phyloP scores from a whole-genome alignment of 2,329 filamentous ascomycete species.

The Fusarium nematophilum region DNA sequence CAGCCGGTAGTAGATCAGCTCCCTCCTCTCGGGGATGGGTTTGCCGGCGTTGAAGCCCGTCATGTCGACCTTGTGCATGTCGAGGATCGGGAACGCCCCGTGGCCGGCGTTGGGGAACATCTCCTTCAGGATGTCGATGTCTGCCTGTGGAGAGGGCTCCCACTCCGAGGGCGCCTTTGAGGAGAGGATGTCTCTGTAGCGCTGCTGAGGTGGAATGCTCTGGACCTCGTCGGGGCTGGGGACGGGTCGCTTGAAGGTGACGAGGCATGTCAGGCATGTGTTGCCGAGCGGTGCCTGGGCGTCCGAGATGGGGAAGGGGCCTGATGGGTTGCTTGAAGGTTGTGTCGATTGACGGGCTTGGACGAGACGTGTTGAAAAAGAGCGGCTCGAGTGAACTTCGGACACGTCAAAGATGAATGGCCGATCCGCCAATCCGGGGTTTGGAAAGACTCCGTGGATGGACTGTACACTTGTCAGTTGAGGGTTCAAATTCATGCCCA shows the following conservation, averaged over 20 bases:
- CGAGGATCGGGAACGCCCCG: slow-evolving; percentile 61
- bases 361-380: slow-evolving; percentile 62
- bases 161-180: slow-evolving; percentile 54
- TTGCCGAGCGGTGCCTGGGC: slow-evolving; percentile 52
- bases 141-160: slow-evolving; percentile 58
- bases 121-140: slow-evolving; percentile 55
- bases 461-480: slow-evolving; percentile 51
- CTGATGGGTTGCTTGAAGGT: slow-evolving; percentile 50
- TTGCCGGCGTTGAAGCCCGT: slow-evolving; percentile 55
- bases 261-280: slow-evolving; percentile 62
- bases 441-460: slow-evolving; percentile 67
- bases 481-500: not conserved
- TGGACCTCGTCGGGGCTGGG: slow-evolving; percentile 53
- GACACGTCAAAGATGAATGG: slow-evolving; percentile 65
- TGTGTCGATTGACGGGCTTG: slow-evolving; percentile 59
- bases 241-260: slow-evolving; percentile 62
- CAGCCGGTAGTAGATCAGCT: slow-evolving; percentile 63
- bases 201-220: slow-evolving; percentile 53
- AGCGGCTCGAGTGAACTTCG: slow-evolving; percentile 56
- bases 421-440: slow-evolving; percentile 58
- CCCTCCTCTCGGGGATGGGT: slow-evolving; percentile 57
- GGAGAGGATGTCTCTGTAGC: slow-evolving; percentile 56
- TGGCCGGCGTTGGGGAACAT: slow-evolving; percentile 51
- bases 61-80: slow-evolving; percentile 68
- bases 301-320: slow-evolving; percentile 55